Evolutionary conservation across 2,329 filamentous ascomycete genomes (phyloP), one percentile per base, ranked within the genome.

Genomic region (Aureobasidium musti): DNA sequence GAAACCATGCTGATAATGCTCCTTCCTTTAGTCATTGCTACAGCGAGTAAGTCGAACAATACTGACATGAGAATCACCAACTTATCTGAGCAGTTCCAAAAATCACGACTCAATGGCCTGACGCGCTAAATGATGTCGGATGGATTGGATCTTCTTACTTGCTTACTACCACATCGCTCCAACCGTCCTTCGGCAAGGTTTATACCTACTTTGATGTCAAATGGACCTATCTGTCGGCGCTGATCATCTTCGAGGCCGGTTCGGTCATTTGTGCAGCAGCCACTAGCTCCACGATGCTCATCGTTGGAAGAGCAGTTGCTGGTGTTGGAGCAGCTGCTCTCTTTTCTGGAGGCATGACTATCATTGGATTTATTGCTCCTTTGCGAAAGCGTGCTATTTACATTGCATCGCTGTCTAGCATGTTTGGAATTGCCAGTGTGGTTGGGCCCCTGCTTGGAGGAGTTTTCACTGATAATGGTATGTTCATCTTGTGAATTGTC

Each of bases 141-240:
- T 81, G 79, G 79, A 76, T 76, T 63, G 74, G 72, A 11, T 73
- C 70, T 10, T 75, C 79, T 0, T 83, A 81, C 71, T 77, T 81
- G 67, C 73, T 84, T 70, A 74, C 80, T 2, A 81, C 76, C 5
- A 78, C 76, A 35, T 73, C 77, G 30, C 54, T 72, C 0, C 81
- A 82, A 66, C 81, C 81, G 4, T 79, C 79, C 1, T 83, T 79
- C 52, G 83, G 80, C 33, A 83, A 83, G 75, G 85, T 88, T 1
- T 90, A 86, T 7, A 87, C 84, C 60, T 85, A 83, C 73, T 86
- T 86, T 69, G 76, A 80, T 10, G 79, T 86, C 67, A 83, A 82
- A 70, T 82, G 77, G 60, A 79, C 79, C 1, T 87, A 83, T 71
- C 75, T 87, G 4, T 74, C 78, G 60, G 74, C 79, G 43, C 76